Base-by-base conservation (phyloP, 1,284 basidiomycete species). In the Trametes versicolor region DNA sequence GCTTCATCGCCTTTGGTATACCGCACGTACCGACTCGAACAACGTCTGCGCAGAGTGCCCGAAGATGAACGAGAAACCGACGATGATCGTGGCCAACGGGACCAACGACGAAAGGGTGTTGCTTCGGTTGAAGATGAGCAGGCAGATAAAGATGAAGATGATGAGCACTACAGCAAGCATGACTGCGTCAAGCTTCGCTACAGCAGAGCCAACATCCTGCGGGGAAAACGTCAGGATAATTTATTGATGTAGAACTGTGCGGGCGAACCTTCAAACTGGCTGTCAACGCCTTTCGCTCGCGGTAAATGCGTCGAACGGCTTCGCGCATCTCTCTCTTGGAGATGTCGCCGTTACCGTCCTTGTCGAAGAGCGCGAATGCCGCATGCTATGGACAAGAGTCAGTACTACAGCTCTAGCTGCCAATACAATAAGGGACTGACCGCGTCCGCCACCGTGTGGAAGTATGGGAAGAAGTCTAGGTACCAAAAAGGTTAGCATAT, bases 261-360 rank as follows among this genome's bases (percentile, higher is more conserved):
- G 23, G 19, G 56, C 70, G n/a, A 25, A 88, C 90, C 82, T 93
- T 92, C 53, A 94, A 79, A 72, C 89, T 87, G 19, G 90, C 84
- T 2, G 86, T 87, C 39, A 95, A 79, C 2, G 91, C 83, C 71
- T 92, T 93, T 23, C 93, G 84, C 76, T 95, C 93, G 58, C 86
- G 82, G 73, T 95, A 95, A 58, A 95, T 94, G 36, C 92, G 81
- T 71, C 93, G 90, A 3, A 95, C 93, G 1, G 90, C 92, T 73
- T 93, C 91, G 49, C 93, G 86, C 92, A 95, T 95, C 79, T 95
- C 93, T 37, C 81, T 83, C 75, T 89, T 93, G 19, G 83, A 85
- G 62, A 95, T 92, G 71, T 95, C 93, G 10, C 93, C 94, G 71
- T 95, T 95, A 17, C 85, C 87, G 74, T 95, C 94, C 73, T 91